A percentile compares a stretch with the other conserved stretches of the same genome.
These are phyloP conservation scores for Senna siamea DNA, from an alignment of 306 rosid species.

Conservation along the genomic window DNA sequence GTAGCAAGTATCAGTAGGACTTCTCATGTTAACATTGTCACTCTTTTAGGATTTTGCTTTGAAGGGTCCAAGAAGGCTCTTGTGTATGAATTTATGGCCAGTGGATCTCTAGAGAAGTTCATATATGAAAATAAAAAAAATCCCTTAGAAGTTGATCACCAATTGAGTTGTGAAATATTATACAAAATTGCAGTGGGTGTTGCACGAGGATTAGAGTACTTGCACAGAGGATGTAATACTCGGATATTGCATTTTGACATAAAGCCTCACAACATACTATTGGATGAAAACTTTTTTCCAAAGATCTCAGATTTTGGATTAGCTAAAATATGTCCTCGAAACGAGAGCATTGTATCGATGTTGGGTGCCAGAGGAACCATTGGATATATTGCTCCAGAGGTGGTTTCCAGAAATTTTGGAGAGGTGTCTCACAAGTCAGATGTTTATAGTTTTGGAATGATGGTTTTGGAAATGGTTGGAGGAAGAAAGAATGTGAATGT, in stretches of 20 bases:
- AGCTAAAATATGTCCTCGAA: slow-evolving; percentile 37
- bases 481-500: slow-evolving; percentile 26
- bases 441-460: slow-evolving; percentile 46
- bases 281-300: slow-evolving; percentile 33
- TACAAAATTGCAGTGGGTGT: slow-evolving; percentile 34
- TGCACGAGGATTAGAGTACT: slow-evolving; percentile 36
- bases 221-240: slow-evolving; percentile 41
- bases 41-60: slow-evolving; percentile 3
- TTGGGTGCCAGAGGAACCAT: slow-evolving; percentile 38
- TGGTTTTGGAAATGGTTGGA: slow-evolving; percentile 37
- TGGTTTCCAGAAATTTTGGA: slow-evolving; percentile 23
- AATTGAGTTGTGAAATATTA: slow-evolving; percentile 26
- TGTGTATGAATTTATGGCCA: slow-evolving; percentile 39
- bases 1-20: slow-evolving; percentile 33
- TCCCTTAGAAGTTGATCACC: too few species aligned
- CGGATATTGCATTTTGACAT: slow-evolving; percentile 48
- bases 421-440: slow-evolving; percentile 34
- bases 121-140: too few species aligned
- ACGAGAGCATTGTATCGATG: slow-evolving; percentile 33
- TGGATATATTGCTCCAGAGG: slow-evolving; percentile 39
- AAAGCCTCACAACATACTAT: slow-evolving; percentile 44
- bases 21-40: not conserved
- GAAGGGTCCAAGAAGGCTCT: slow-evolving; percentile 30
- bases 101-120: slow-evolving; percentile 43
- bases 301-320: slow-evolving; percentile 48